phyloP scores from a whole-genome alignment of 352 stramenopile genomes.

The Poterioochromonas sp. region DNA sequence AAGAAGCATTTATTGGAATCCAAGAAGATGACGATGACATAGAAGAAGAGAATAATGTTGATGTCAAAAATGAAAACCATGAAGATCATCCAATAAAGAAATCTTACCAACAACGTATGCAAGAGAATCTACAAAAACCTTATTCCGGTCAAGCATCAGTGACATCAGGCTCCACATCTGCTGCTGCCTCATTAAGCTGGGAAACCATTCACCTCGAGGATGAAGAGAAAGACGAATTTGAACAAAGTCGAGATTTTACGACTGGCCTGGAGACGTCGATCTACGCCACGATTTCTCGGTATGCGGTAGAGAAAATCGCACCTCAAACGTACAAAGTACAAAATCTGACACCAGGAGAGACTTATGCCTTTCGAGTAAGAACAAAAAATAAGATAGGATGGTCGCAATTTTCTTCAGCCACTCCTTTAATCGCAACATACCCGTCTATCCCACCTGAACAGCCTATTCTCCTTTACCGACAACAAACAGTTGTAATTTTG shows the following conservation, averaged over 20 bases:
- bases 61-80: not conserved
- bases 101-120: not conserved
- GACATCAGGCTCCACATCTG: too few species aligned
- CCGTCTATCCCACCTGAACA: not conserved
- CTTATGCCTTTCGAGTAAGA: not conserved
- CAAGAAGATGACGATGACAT: not conserved
- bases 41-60: not conserved
- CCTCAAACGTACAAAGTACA: not conserved
- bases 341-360: not conserved
- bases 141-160: too few species aligned
- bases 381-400: constrained; percentile 1
- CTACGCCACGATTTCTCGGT: too few species aligned
- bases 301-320: not conserved
- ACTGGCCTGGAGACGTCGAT: not conserved
- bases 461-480: not conserved
- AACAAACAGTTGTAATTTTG: not conserved
- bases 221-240: not conserved
- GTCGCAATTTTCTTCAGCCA: not conserved
- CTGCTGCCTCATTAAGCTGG: too few species aligned
- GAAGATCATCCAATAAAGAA: not conserved
- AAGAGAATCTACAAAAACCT: not conserved
- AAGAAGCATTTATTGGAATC: not conserved
- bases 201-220: not conserved
- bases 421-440: not conserved
- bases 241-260: not conserved